Percentiles rank a stretch among this genome's conserved stretches.
These are phyloP conservation scores for Mycena crocata DNA, from an alignment of 768 basidiomycete species.

Conservation along the genomic window DNA sequence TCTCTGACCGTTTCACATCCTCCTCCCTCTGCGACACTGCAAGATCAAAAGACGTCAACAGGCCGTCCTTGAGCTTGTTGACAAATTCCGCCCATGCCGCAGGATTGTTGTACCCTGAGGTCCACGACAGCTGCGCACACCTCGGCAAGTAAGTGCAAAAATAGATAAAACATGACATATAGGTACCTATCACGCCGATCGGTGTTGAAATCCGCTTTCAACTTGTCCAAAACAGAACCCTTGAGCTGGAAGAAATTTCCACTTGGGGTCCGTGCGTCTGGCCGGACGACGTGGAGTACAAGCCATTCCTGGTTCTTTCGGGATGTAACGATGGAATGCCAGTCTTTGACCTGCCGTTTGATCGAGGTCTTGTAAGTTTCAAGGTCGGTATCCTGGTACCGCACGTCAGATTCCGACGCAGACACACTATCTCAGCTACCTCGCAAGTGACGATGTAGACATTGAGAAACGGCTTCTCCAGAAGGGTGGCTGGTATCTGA, in stretches of 20 bases:
- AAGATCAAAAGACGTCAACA: constrained; percentile 86
- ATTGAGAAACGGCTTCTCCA: constrained; percentile 91
- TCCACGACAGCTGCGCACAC: constrained; percentile 87
- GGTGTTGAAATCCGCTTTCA: constrained; percentile 91
- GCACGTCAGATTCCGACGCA: constrained; percentile 23
- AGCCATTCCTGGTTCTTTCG: constrained; percentile 94
- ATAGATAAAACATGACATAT: constrained; percentile 2
- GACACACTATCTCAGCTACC: constrained; percentile 56
- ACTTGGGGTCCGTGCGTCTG: constrained; percentile 68
- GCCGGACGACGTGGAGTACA: constrained; percentile 85
- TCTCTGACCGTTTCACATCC: constrained; percentile 89
- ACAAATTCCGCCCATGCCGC: constrained; percentile 89
- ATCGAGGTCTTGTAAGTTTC: constrained; percentile 84
- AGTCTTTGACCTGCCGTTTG: constrained; percentile 92
- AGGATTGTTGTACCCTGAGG: constrained; percentile 77
- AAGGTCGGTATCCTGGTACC: constrained; percentile 63
- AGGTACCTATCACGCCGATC: constrained; percentile 87
- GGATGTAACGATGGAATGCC: constrained; percentile 75
- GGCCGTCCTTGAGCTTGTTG: constrained; percentile 89
- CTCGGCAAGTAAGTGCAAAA: constrained; percentile 52
- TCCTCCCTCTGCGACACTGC: constrained; percentile 87
- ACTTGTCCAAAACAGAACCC: constrained; percentile 87
- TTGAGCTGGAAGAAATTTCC: constrained; percentile 87
- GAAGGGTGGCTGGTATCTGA: constrained; percentile 78
- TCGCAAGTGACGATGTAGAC: constrained; percentile 91